Evolutionary conservation across 495 filamentous ascomycete species (phyloP).

Genomic region (Bacidia gigantensis): DNA sequence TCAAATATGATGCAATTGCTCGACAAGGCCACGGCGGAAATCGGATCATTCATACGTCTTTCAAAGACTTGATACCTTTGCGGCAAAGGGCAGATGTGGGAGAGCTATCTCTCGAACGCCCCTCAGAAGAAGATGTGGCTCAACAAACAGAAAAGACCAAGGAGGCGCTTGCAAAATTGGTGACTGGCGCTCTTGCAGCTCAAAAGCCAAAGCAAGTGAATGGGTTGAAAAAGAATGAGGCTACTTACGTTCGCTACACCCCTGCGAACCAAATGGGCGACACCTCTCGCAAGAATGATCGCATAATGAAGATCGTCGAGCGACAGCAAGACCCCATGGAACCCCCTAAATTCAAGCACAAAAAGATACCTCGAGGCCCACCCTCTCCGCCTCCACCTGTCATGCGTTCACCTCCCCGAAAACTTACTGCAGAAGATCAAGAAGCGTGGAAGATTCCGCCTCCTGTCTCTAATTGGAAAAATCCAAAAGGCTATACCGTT

Average conservation of each 20-base stretch:
- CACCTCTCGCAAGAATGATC: slow-evolving; percentile 71
- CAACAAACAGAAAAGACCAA: slow-evolving; percentile 78
- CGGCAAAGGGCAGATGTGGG: slow-evolving; percentile 88
- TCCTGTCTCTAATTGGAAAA: slow-evolving; percentile 97
- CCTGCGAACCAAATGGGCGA: slow-evolving; percentile 97
- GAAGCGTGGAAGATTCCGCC: slow-evolving; percentile 90
- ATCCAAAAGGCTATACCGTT: slow-evolving; percentile 95
- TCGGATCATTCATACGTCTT: slow-evolving; percentile 81
- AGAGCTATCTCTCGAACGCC: slow-evolving; percentile 78
- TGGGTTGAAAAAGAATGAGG: slow-evolving; percentile 58
- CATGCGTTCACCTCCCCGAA: slow-evolving; percentile 89
- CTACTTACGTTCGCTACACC: slow-evolving; percentile 91
- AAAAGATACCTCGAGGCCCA: slow-evolving; percentile 92
- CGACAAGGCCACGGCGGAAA: slow-evolving; percentile 73
- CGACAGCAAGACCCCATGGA: slow-evolving; percentile 94
- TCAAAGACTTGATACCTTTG: slow-evolving; percentile 92
- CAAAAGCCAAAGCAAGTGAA: slow-evolving; percentile 95
- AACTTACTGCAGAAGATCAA: slow-evolving; percentile 93
- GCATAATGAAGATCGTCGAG: slow-evolving; percentile 97
- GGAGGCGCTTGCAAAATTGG: slow-evolving; percentile 65
- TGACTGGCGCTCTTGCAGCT: slow-evolving; percentile 71
- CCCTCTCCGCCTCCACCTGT: slow-evolving; percentile 86
- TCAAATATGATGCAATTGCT: slow-evolving; percentile 95
- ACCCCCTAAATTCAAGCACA: slow-evolving; percentile 95
- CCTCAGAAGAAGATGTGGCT: slow-evolving; percentile 69